Percentiles rank a stretch among this genome's conserved stretches.
These are phyloP conservation scores for Petasospora fabianii DNA, from an alignment of 1,139 yeast genomes.

Conservation along the genomic window DNA sequence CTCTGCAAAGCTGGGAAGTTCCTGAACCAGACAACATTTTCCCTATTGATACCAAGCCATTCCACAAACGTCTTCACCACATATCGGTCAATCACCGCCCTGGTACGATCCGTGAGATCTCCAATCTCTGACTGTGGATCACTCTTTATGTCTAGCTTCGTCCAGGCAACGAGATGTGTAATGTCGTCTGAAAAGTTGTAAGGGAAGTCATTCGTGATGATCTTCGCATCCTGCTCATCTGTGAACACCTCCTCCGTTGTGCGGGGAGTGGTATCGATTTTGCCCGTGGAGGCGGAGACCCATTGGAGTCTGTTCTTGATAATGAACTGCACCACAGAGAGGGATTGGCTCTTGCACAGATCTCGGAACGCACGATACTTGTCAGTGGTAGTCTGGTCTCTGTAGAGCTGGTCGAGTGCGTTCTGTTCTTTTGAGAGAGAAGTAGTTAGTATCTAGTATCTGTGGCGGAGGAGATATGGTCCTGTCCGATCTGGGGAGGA, in stretches of 20 bases:
- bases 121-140: slow-evolving; percentile 24
- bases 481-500: too few relatives aligned
- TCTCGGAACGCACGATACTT: slow-evolving; percentile 15
- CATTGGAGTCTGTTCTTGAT: slow-evolving; percentile 17
- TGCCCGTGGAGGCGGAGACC: slow-evolving; percentile 9
- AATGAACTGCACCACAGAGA: slow-evolving; percentile 17
- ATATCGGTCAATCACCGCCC: slow-evolving; percentile 20
- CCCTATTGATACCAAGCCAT: slow-evolving; percentile 33
- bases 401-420: slow-evolving; percentile 16
- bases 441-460: too few relatives aligned
- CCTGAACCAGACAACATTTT: slow-evolving; percentile 54
- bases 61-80: slow-evolving; percentile 40
- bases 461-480: too few relatives aligned
- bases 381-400: slow-evolving; percentile 12
- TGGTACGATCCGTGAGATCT: slow-evolving; percentile 21
- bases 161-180: slow-evolving; percentile 38
- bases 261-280: slow-evolving; percentile 11
- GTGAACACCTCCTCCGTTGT: slow-evolving; percentile 17
- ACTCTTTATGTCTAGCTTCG: slow-evolving; percentile 35
- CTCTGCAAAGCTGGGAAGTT: slow-evolving; percentile 62
- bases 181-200: slow-evolving; percentile 32
- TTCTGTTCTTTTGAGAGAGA: slow-evolving; percentile 4
- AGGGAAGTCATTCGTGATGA: slow-evolving; percentile 36
- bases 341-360: neutral
- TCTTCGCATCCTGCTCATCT: slow-evolving; percentile 23